A percentile compares a stretch with the other conserved stretches of the same genome.
phyloP scores from a whole-genome alignment of 352 stramenopile genomes.

The Lagenidium sp. region DNA sequence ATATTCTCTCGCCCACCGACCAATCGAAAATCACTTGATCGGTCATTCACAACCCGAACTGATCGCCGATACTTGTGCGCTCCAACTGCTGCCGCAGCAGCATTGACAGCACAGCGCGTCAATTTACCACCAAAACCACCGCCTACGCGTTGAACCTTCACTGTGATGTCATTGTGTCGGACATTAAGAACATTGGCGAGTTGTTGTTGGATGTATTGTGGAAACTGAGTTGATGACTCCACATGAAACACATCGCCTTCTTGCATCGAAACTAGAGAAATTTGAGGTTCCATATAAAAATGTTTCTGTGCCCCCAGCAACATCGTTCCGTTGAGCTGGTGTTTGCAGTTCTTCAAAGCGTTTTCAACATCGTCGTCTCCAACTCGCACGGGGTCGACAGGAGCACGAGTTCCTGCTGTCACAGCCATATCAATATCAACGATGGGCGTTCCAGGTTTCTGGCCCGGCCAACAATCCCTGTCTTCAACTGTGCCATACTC shows the following conservation, averaged over 20 bases:
- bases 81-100: conserved; percentile 24
- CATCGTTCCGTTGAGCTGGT: conserved; percentile 13
- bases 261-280: conserved; percentile 14
- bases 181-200: conserved; percentile 20
- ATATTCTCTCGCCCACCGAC: conserved; percentile 28
- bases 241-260: conserved; percentile 23
- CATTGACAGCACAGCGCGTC: conserved; percentile 22
- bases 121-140: conserved; percentile 46
- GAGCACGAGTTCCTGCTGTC: conserved; percentile 11
- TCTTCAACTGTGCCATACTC: conserved; percentile 17
- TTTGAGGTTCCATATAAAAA: conserved; percentile 54
- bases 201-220: conserved; percentile 14
- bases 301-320: conserved; percentile 30
- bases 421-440: conserved; percentile 27
- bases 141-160: conserved; percentile 27
- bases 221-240: conserved; percentile 26
- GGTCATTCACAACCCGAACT: conserved; percentile 29
- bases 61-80: conserved; percentile 16
- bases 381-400: conserved; percentile 1
- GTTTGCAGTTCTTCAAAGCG: conserved; percentile 11
- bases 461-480: conserved; percentile 19
- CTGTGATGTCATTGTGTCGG: conserved; percentile 16
- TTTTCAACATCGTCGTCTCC: conserved; percentile 16
- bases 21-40: conserved; percentile 30
- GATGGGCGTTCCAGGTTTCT: conserved; percentile 16